Conservation (phyloP, 345 rosid genomes). For the Passiflora organensis region DNA sequence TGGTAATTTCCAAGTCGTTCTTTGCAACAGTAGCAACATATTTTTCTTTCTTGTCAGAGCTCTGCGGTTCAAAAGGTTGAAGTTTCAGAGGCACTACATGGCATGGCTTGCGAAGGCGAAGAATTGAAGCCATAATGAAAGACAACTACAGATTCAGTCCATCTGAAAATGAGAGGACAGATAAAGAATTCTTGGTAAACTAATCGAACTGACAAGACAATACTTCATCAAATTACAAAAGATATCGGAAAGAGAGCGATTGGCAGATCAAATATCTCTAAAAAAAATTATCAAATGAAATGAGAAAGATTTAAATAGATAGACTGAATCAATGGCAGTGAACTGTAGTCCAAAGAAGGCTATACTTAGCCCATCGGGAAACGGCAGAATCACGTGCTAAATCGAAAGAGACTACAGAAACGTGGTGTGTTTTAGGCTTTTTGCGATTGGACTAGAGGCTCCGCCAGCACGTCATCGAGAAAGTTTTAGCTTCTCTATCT, state of each 20-base stretch:
- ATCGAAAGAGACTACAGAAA: neutral
- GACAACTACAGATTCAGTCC: slow-evolving; percentile 5
- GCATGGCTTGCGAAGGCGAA: slow-evolving; percentile 47
- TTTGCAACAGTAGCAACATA: neutral
- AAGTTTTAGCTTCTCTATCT: neutral
- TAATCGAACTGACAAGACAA: too few species aligned
- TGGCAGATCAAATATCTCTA: neutral
- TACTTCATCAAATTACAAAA: too few species aligned
- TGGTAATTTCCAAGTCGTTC: slow-evolving; percentile 5
- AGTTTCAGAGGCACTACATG: slow-evolving; percentile 34
- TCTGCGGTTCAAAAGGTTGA: neutral
- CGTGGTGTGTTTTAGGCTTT: neutral
- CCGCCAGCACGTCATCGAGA: neutral
- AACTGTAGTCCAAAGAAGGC: slow-evolving; percentile 3
- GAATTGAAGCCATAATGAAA: slow-evolving; percentile 37
- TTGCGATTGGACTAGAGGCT: neutral
- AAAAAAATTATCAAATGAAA: neutral
- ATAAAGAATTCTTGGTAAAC: neutral
- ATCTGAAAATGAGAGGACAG: neutral
- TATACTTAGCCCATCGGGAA: slow-evolving; percentile 1
- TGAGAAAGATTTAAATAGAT: neutral
- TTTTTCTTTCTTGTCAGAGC: slow-evolving; percentile 10
- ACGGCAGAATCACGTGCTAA: slow-evolving; percentile 4
- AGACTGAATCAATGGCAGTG: neutral
- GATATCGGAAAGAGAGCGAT: too few species aligned